A percentile compares a stretch with the other conserved stretches of the same genome.
Conservation (phyloP, 306 rosid species). For the Aeschynomene evenia region DNA sequence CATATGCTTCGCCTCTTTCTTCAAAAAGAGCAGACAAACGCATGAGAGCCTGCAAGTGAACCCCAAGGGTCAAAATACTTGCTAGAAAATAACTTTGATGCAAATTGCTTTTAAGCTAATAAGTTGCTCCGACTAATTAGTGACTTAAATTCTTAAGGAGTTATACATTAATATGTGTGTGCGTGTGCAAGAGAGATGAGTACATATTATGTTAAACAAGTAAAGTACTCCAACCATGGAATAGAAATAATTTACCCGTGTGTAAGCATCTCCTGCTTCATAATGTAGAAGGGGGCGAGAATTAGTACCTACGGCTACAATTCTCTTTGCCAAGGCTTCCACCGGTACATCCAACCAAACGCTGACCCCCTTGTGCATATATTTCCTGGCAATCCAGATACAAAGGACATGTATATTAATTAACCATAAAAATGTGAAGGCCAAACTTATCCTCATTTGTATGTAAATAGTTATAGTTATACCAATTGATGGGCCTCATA, state of each 20-base stretch:
- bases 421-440: neutral
- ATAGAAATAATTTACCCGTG: constrained; percentile 51
- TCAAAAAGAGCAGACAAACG: constrained; percentile 73
- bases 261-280: constrained; percentile 74
- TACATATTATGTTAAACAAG: neutral
- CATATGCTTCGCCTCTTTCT: constrained; percentile 76
- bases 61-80: constrained; percentile 23
- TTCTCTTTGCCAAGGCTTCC: constrained; percentile 90
- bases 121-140: neutral
- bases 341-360: constrained; percentile 95
- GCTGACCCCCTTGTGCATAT: constrained; percentile 85
- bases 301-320: constrained; percentile 79
- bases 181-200: no score
- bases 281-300: constrained; percentile 91
- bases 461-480: constrained; percentile 27
- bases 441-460: neutral
- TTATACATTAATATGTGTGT: neutral
- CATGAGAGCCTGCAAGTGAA: constrained; percentile 60
- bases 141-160: neutral
- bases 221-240: constrained; percentile 5
- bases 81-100: neutral
- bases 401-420: constrained; percentile 14
- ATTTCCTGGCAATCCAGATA: constrained; percentile 58
- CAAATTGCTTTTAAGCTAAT: neutral
- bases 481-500: constrained; percentile 87